Conservation (phyloP, 805 yeast genomes). For the Candida caryicola region DNA sequence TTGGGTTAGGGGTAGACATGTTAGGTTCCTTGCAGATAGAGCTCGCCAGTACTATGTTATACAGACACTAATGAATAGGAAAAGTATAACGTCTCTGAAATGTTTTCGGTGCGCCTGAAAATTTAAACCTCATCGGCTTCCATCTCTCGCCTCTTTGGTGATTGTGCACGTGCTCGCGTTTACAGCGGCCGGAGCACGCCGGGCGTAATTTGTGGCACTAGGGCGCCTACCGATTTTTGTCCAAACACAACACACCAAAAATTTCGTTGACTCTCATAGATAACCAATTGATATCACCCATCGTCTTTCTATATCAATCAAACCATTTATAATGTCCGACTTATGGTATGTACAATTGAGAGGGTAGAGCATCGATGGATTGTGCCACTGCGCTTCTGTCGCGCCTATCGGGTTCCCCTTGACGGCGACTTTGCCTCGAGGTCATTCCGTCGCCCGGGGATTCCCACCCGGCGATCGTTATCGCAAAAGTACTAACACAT, state of each 20-base stretch:
- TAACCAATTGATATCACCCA: neutral
- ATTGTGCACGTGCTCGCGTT: neutral
- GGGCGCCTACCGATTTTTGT: neutral
- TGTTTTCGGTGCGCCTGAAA: neutral
- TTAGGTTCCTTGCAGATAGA: conserved; percentile 31
- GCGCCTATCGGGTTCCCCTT: too few relatives aligned
- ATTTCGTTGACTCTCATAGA: neutral
- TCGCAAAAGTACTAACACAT: conserved; percentile 18
- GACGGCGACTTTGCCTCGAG: too few relatives aligned
- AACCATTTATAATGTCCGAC: conserved; percentile 54
- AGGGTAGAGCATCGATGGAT: neutral
- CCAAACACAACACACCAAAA: neutral
- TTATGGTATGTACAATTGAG: conserved; percentile 58
- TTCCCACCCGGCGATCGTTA: neutral
- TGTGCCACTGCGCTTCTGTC: too few relatives aligned
- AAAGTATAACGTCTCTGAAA: neutral
- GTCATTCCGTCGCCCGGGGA: too few relatives aligned
- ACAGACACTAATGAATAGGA: neutral
- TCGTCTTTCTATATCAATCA: conserved; percentile 3
- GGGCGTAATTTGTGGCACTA: neutral
- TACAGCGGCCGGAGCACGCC: neutral
- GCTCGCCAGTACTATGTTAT: conserved; percentile 21
- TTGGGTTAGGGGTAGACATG: conserved; percentile 92
- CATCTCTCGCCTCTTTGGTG: too few relatives aligned
- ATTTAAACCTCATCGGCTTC: conserved; percentile 1